Conservation (phyloP, 805 yeast species). For the Yamadazyma endophytica region DNA sequence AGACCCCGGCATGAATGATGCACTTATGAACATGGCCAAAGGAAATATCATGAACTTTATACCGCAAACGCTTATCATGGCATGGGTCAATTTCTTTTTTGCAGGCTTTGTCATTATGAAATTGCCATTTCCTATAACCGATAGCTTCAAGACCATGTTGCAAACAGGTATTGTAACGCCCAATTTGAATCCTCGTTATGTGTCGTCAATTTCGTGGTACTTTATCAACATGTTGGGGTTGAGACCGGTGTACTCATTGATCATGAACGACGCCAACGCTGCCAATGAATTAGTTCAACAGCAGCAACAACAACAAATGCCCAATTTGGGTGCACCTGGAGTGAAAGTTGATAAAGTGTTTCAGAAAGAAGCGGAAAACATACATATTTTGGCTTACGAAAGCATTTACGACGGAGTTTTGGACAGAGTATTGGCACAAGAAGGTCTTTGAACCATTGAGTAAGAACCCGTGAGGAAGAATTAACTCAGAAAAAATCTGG, state of each 20-base stretch:
- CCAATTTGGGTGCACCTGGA: conserved; percentile 48
- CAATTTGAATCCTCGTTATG: conserved; percentile 88
- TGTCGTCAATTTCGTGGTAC: conserved; percentile 93
- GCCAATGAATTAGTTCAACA: conserved; percentile 44
- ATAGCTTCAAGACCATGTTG: conserved; percentile 85
- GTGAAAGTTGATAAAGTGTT: conserved; percentile 60
- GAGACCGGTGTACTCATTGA: conserved; percentile 68
- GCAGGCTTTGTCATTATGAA: conserved; percentile 79
- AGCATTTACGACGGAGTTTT: conserved; percentile 57
- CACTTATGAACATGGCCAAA: conserved; percentile 72
- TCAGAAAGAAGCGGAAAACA: conserved; percentile 66
- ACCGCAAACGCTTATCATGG: conserved; percentile 93
- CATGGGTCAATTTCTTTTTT: conserved; percentile 92
- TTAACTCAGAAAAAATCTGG: no score
- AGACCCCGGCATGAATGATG: conserved; percentile 70
- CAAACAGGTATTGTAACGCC: conserved; percentile 83
- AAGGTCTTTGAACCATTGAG: no score
- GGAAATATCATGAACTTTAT: conserved; percentile 77
- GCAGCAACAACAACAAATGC: conserved; percentile 37
- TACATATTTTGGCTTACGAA: conserved; percentile 56
- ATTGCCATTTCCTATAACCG: conserved; percentile 87
- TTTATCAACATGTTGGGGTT: conserved; percentile 84
- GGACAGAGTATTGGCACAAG: conserved; percentile 44
- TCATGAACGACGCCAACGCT: conserved; percentile 52
- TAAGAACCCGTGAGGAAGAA: no score